A percentile compares a stretch with the other conserved stretches of the same genome.
Evolutionary conservation across 768 basidiomycete genomes (phyloP).

Genomic region (Boletus pseudo-olivaceus): DNA sequence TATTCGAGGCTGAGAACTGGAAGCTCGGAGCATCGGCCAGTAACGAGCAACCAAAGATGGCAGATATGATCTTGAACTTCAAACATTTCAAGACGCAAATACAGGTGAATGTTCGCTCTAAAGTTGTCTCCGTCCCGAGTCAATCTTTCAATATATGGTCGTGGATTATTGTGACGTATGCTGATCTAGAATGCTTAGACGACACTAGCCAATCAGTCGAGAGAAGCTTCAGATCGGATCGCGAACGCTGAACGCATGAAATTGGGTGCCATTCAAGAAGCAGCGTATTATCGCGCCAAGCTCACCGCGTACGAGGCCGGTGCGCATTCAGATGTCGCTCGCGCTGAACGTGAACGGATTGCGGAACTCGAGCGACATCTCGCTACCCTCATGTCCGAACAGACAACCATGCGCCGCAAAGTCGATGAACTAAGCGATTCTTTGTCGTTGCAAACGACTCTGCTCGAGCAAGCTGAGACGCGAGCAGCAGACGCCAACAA

Average conservation of each 20-base stretch:
- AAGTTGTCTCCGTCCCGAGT: not conserved
- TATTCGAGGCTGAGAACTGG: slow-evolving; percentile 33
- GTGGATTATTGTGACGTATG: not conserved
- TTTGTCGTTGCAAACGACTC: slow-evolving; percentile 69
- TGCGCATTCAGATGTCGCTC: slow-evolving; percentile 58
- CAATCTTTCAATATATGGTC: not conserved
- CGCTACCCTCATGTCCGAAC: slow-evolving; percentile 56
- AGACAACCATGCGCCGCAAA: slow-evolving; percentile 64
- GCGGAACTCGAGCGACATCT: slow-evolving; percentile 72
- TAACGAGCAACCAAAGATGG: slow-evolving; percentile 49
- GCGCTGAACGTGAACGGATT: slow-evolving; percentile 76
- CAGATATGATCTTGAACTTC: slow-evolving; percentile 73
- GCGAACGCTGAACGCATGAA: slow-evolving; percentile 77
- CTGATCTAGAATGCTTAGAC: slow-evolving; percentile 42
- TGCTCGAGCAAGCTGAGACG: slow-evolving; percentile 77
- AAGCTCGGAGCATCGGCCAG: slow-evolving; percentile 32
- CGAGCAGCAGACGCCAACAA: slow-evolving; percentile 70
- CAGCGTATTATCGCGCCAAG: slow-evolving; percentile 94
- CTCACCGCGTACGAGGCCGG: slow-evolving; percentile 79
- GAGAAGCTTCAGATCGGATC: slow-evolving; percentile 70
- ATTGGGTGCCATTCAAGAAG: slow-evolving; percentile 82
- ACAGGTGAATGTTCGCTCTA: slow-evolving; percentile 55
- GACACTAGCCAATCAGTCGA: slow-evolving; percentile 72
- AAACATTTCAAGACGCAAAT: slow-evolving; percentile 86
- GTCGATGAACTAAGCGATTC: slow-evolving; percentile 69